A percentile compares a stretch with the other conserved stretches of the same genome.
Conservation (phyloP, 164 flowering plant species). For the Berberis thunbergii region DNA sequence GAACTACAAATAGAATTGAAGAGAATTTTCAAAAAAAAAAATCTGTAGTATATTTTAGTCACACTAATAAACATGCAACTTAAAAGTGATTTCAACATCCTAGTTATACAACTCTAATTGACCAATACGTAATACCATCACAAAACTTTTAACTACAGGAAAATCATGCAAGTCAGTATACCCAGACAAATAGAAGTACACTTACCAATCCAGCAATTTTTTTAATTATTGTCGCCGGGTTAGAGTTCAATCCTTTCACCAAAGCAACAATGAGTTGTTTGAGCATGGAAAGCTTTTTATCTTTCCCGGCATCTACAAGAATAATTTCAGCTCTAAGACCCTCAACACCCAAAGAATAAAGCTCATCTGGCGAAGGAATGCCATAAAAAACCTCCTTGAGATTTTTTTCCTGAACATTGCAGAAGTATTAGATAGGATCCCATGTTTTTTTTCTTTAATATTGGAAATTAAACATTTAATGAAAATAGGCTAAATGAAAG, state of each 20-base stretch:
- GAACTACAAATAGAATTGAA: too few species aligned
- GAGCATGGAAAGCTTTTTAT: slow-evolving; percentile 82
- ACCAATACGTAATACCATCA: neutral
- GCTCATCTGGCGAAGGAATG: slow-evolving; percentile 80
- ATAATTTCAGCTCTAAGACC: slow-evolving; percentile 70
- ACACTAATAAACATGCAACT: too few species aligned
- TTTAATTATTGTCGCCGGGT: slow-evolving; percentile 79
- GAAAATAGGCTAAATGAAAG: too few species aligned
- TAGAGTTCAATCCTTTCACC: slow-evolving; percentile 72
- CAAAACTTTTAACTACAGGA: neutral
- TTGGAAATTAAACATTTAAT: too few species aligned
- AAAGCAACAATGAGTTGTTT: slow-evolving; percentile 70
- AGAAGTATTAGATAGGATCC: slow-evolving; percentile 1
- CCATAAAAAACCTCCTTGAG: slow-evolving; percentile 61
- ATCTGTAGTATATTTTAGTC: too few species aligned
- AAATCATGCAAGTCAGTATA: neutral
- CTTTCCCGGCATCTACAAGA: slow-evolving; percentile 77
- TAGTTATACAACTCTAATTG: too few species aligned
- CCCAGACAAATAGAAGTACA: neutral
- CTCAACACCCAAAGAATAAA: slow-evolving; percentile 54
- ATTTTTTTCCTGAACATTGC: slow-evolving; percentile 54
- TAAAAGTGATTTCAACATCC: too few species aligned
- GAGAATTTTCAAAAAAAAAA: too few species aligned
- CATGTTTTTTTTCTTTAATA: too few species aligned
- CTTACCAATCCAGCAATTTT: slow-evolving; percentile 92